Percentiles rank a stretch among this genome's conserved stretches.
Evolutionary conservation across 495 filamentous ascomycete genomes (phyloP).

Genomic region (Xylaria acuta): DNA sequence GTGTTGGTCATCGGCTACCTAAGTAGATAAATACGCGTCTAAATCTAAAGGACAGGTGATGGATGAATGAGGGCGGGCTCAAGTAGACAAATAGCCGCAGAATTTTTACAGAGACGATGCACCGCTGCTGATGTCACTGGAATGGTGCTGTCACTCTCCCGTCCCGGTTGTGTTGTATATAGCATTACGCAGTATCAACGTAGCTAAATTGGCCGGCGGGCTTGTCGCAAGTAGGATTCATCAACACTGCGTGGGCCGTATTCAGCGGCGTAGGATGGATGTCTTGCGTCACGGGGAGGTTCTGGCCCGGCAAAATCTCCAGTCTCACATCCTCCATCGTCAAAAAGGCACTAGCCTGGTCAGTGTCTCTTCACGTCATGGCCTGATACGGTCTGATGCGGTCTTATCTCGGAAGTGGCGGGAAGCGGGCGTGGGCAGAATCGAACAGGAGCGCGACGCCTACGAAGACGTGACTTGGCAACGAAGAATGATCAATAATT

Average conservation of each 20-base stretch:
- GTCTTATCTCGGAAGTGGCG: conserved; percentile 19
- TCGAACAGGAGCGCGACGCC: background rate
- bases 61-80: background rate
- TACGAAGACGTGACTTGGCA: background rate
- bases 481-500: background rate
- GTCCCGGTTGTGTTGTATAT: background rate
- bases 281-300: conserved; percentile 11
- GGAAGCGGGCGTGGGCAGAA: background rate
- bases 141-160: background rate
- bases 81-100: background rate
- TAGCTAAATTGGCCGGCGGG: background rate
- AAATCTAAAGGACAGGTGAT: background rate
- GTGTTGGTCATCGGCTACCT: conserved; percentile 9
- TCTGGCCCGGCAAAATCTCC: conserved; percentile 8
- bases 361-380: background rate
- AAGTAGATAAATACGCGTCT: background rate
- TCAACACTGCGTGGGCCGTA: background rate
- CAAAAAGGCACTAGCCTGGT: background rate
- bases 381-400: conserved; percentile 17
- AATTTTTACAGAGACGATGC: background rate
- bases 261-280: background rate
- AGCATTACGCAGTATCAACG: background rate
- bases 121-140: conserved; percentile 5
- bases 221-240: background rate
- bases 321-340: conserved; percentile 12